These are phyloP conservation scores for Myriosclerotinia curreyana DNA, from an alignment of 2,329 filamentous ascomycete species.

Conservation along the genomic window DNA sequence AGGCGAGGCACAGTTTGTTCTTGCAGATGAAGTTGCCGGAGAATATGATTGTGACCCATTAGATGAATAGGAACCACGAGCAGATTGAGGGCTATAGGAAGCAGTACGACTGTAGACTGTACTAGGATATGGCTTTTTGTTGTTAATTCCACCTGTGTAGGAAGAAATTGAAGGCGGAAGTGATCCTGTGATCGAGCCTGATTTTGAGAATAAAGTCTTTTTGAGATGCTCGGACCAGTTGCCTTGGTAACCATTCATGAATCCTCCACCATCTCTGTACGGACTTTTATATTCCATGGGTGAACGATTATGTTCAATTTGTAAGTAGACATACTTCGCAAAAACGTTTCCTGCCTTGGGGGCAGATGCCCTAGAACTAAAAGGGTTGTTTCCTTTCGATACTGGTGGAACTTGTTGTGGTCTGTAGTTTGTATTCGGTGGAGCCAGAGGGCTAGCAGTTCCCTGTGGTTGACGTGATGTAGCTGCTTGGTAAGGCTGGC, in stretches of 20 bases:
- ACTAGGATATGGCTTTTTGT: constrained; percentile 1
- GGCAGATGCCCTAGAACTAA: constrained; percentile 28
- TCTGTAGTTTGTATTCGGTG: constrained; percentile 27
- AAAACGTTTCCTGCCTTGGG: constrained; percentile 26
- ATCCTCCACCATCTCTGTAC: constrained; percentile 54
- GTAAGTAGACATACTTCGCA: constrained; percentile 50
- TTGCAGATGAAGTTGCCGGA: constrained; percentile 16
- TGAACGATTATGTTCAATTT: constrained; percentile 58
- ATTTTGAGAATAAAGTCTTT: constrained; percentile 34
- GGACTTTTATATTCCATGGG: constrained; percentile 57
- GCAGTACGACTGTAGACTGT: neutral
- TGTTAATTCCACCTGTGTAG: constrained; percentile 12
- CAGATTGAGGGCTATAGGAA: constrained; percentile 6
- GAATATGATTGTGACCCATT: constrained; percentile 18
- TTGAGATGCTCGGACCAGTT: constrained; percentile 35
- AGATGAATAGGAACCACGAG: constrained; percentile 10
- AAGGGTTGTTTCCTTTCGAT: constrained; percentile 32
- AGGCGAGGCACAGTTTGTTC: constrained; percentile 15
- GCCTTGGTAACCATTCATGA: constrained; percentile 60
- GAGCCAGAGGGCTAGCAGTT: constrained; percentile 22
- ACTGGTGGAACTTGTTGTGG: constrained; percentile 22
- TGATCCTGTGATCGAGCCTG: constrained; percentile 22
- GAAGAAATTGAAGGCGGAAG: constrained; percentile 18
- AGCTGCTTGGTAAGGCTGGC: constrained; percentile 15
- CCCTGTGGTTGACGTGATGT: constrained; percentile 14